Evolutionary conservation across 345 rosid species (phyloP).

Genomic region (Bretschneidera sinensis): DNA sequence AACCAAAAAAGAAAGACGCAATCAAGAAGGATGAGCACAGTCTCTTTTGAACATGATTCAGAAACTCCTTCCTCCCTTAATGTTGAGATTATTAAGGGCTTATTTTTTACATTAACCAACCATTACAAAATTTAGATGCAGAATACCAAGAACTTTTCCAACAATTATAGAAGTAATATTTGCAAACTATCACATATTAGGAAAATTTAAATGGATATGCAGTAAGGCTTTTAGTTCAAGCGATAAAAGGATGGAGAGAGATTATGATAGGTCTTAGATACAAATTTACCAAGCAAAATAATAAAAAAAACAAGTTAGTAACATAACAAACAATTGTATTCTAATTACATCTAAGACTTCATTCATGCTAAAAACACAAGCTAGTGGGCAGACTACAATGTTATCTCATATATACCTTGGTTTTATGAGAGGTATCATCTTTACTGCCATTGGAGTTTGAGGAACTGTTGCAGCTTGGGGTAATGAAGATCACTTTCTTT

Average conservation of each 20-base stretch:
- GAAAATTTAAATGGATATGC: neutral
- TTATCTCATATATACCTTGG: constrained; percentile 36
- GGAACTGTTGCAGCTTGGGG: constrained; percentile 37
- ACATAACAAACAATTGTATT: no score
- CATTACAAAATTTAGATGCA: no score
- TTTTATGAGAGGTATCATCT: constrained; percentile 34
- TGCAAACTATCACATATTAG: neutral
- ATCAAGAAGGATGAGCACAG: no score
- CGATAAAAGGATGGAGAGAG: neutral
- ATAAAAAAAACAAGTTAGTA: no score
- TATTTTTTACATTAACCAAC: no score
- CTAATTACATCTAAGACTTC: neutral
- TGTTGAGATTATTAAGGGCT: no score
- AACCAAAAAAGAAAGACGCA: no score
- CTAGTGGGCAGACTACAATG: neutral
- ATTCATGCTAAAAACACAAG: neutral
- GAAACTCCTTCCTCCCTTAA: no score
- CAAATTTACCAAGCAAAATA: no score
- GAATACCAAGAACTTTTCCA: neutral
- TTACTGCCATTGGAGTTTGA: constrained; percentile 33
- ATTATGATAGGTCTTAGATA: no score
- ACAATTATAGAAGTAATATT: no score
- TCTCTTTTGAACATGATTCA: neutral
- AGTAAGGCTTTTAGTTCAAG: neutral
- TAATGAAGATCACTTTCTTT: constrained; percentile 21